phyloP scores from a whole-genome alignment of 2,329 filamentous ascomycete genomes.

The Rutstroemia sp. region DNA sequence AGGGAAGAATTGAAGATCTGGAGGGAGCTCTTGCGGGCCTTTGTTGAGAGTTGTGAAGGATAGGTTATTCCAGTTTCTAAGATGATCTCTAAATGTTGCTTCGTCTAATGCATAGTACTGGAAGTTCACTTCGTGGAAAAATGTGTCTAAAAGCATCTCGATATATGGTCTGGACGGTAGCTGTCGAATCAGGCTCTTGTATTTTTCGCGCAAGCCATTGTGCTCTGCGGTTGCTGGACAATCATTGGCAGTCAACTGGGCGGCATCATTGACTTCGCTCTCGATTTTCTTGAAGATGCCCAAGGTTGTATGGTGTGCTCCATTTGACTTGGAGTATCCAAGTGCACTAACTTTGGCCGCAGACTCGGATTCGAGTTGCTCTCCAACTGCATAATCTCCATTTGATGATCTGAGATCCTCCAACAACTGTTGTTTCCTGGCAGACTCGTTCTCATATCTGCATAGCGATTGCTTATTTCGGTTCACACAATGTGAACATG shows the following conservation, averaged over 20 bases:
- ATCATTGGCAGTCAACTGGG: constrained; percentile 14
- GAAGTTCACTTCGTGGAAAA: constrained; percentile 52
- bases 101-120: constrained; percentile 50
- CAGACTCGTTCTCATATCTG: constrained; percentile 42
- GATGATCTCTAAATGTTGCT: constrained; percentile 42
- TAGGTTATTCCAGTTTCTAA: constrained; percentile 47
- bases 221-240: constrained; percentile 25
- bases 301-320: constrained; percentile 45
- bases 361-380: constrained; percentile 21
- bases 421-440: constrained; percentile 25
- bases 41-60: constrained; percentile 44
- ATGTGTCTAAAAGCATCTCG: constrained; percentile 46
- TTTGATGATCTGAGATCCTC: constrained; percentile 20
- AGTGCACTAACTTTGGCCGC: constrained; percentile 31
- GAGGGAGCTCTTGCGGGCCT: constrained; percentile 42
- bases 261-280: constrained; percentile 30
- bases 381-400: constrained; percentile 13
- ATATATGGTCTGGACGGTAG: constrained; percentile 47
- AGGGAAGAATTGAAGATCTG: constrained; percentile 49
- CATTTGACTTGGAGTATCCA: constrained; percentile 44
- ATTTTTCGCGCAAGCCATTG: constrained; percentile 45
- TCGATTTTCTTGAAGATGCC: constrained; percentile 50
- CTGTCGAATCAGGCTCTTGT: constrained; percentile 50
- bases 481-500: constrained; percentile 52
- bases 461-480: constrained; percentile 50